phyloP scores from a whole-genome alignment of 805 yeast species.

The Hanseniaspora lachancei region DNA sequence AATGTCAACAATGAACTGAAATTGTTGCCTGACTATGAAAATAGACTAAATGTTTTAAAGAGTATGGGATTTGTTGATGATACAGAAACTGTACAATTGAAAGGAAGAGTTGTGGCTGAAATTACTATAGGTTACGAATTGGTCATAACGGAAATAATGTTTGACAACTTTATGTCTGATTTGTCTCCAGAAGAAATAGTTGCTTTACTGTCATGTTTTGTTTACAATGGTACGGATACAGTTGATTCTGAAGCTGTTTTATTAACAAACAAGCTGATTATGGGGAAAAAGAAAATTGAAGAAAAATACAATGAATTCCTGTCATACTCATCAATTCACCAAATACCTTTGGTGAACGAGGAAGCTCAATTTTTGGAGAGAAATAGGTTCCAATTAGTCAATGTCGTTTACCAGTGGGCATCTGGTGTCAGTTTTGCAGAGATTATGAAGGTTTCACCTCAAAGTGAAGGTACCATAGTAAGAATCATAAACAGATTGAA shows the following conservation, averaged over 20 bases:
- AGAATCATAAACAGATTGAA: constrained; percentile 88
- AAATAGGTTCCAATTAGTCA: constrained; percentile 78
- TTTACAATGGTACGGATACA: constrained; percentile 67
- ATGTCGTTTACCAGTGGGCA: constrained; percentile 97
- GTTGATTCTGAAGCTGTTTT: constrained; percentile 47
- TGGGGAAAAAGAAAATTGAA: constrained; percentile 52
- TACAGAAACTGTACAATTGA: constrained; percentile 53
- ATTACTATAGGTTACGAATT: constrained; percentile 84
- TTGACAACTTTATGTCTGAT: constrained; percentile 84
- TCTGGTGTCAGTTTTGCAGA: constrained; percentile 83
- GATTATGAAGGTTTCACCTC: constrained; percentile 76
- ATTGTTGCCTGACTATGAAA: constrained; percentile 84
- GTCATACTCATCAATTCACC: constrained; percentile 48
- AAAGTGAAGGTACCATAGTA: constrained; percentile 93
- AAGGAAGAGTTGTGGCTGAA: constrained; percentile 92
- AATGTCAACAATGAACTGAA: constrained; percentile 82
- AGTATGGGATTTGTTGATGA: constrained; percentile 71
- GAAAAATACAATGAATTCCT: constrained; percentile 56
- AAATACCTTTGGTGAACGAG: constrained; percentile 65
- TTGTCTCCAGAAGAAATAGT: constrained; percentile 93
- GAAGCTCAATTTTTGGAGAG: constrained; percentile 74
- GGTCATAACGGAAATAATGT: constrained; percentile 71
- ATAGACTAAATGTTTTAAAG: constrained; percentile 64
- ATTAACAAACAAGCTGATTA: constrained; percentile 68
- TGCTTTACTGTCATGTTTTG: constrained; percentile 84